These are phyloP conservation scores for Breynia disticha DNA, from an alignment of 441 rosid genomes.

Conservation along the genomic window DNA sequence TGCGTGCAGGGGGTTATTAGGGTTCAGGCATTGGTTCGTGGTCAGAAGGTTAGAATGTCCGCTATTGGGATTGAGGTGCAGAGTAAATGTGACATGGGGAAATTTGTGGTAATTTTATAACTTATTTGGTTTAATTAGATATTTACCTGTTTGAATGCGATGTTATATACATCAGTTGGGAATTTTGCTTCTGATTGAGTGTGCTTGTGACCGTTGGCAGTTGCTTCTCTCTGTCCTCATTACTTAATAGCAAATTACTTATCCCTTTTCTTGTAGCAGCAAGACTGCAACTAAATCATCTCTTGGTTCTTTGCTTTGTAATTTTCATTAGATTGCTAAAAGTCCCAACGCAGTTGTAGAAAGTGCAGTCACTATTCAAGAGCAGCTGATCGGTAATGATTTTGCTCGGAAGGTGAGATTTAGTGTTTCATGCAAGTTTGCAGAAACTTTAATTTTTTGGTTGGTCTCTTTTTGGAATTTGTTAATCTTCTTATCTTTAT, in stretches of 20 bases:
- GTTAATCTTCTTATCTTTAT: not conserved
- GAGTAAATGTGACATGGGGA: constrained; percentile 22
- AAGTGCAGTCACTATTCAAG: constrained; percentile 21
- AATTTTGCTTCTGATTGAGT: no score
- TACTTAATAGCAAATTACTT: no score
- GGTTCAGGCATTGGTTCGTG: constrained; percentile 75
- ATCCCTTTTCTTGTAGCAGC: no score
- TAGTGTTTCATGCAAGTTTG: not conserved
- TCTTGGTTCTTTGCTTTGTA: no score
- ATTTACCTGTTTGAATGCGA: no score
- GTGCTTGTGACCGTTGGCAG: no score
- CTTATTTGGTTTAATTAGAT: no score
- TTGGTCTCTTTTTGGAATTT: not conserved
- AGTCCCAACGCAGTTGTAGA: constrained; percentile 23
- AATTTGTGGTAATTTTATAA: constrained; percentile 23
- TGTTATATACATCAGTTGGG: no score
- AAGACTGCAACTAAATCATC: no score
- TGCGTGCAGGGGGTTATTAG: constrained; percentile 68
- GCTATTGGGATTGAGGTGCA: constrained; percentile 29
- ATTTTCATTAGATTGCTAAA: constrained; percentile 28
- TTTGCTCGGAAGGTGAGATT: constrained; percentile 50
- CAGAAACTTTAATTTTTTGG: not conserved
- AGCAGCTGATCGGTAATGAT: constrained; percentile 36
- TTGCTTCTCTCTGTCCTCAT: no score
- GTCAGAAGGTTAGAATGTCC: constrained; percentile 42